phyloP scores from a whole-genome alignment of 2,329 filamentous ascomycete species.

The Colletotrichum euphorbiae region DNA sequence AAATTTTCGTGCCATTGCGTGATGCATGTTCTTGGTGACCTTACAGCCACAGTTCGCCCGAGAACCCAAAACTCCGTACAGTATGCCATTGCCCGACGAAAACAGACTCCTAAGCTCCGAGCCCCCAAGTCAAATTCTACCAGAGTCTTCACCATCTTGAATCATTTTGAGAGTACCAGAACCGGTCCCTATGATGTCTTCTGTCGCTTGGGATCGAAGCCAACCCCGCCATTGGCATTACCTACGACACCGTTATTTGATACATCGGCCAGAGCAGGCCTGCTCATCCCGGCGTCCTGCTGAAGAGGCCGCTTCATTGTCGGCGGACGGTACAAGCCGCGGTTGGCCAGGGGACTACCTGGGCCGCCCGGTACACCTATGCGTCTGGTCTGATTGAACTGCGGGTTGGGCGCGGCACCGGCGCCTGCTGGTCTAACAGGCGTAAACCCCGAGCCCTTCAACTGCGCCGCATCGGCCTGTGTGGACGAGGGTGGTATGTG shows the following conservation, averaged over 20 bases:
- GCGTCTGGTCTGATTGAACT: constrained; percentile 64
- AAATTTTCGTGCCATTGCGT: no score
- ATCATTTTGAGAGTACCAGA: no score
- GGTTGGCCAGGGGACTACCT: constrained; percentile 69
- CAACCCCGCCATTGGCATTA: constrained; percentile 43
- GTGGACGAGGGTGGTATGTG: constrained; percentile 59
- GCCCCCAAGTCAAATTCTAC: neutral
- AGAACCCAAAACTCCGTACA: constrained; percentile 7
- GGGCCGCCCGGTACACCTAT: constrained; percentile 68
- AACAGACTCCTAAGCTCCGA: constrained; percentile 21
- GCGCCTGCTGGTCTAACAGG: constrained; percentile 32
- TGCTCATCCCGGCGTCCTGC: constrained; percentile 44
- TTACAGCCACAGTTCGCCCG: neutral
- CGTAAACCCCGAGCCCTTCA: constrained; percentile 40
- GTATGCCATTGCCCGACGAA: neutral
- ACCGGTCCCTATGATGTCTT: constrained; percentile 49
- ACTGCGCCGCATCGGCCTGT: constrained; percentile 39
- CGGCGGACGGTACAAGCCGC: constrained; percentile 68
- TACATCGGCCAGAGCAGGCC: constrained; percentile 64
- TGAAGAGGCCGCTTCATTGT: constrained; percentile 57
- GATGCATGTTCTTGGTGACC: no score
- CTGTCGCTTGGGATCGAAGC: constrained; percentile 64
- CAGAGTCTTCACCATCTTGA: neutral
- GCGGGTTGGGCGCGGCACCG: constrained; percentile 58
- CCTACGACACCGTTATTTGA: constrained; percentile 55